Percentiles rank a stretch among this genome's conserved stretches.
phyloP scores from a whole-genome alignment of 1,139 yeast species.

The Blastobotrys serpentis region DNA sequence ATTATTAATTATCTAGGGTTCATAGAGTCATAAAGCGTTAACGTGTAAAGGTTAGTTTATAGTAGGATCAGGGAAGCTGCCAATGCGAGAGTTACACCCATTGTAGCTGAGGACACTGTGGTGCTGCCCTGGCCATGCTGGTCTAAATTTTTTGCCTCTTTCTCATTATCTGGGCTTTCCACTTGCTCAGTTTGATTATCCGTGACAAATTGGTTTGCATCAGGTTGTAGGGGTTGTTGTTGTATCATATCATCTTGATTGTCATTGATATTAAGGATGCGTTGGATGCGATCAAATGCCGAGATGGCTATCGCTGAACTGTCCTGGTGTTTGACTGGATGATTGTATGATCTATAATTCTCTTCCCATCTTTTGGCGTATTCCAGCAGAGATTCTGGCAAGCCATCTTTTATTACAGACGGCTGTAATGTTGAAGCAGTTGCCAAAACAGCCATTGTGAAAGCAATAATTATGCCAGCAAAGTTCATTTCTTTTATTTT shows the following conservation, averaged over 20 bases:
- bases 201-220: background rate
- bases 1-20: too few species aligned
- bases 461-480: background rate
- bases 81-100: constrained; percentile 17
- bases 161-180: background rate
- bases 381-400: background rate
- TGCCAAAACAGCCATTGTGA: background rate
- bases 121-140: background rate
- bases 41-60: background rate
- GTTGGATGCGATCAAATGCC: constrained; percentile 12
- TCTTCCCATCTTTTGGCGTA: constrained; percentile 11
- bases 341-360: constrained; percentile 11
- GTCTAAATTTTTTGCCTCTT: background rate
- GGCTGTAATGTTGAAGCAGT: background rate
- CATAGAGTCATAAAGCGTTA: background rate
- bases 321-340: constrained; percentile 13
- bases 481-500: too few species aligned
- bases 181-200: background rate
- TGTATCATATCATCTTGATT: background rate
- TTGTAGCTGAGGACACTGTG: constrained; percentile 13
- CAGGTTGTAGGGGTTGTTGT: background rate
- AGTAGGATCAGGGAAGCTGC: constrained; percentile 9
- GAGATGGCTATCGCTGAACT: constrained; percentile 8
- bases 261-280: constrained; percentile 12
- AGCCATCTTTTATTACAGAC: too few species aligned